phyloP scores from a whole-genome alignment of 371 early-diverging fungal genomes.

The Rhizopus sp. region DNA sequence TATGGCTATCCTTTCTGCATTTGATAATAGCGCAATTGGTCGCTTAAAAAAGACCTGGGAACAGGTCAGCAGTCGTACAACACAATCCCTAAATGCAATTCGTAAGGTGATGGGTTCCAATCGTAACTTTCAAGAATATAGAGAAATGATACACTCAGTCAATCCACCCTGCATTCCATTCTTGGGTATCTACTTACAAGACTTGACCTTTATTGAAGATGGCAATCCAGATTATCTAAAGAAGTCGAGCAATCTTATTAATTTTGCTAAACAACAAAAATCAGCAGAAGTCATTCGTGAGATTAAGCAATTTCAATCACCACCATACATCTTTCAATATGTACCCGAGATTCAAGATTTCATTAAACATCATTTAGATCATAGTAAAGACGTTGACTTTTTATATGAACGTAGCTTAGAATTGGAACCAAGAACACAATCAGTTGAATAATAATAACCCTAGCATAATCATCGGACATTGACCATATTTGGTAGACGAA shows the following conservation, averaged over 20 bases:
- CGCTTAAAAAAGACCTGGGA: conserved; percentile 93
- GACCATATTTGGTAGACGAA: conserved; percentile 2
- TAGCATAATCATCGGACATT: background rate
- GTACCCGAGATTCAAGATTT: conserved; percentile 84
- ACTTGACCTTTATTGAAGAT: conserved; percentile 93
- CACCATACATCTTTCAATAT: conserved; percentile 74
- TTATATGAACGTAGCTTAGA: conserved; percentile 69
- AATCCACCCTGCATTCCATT: conserved; percentile 94
- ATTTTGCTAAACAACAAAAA: conserved; percentile 89
- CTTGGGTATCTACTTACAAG: conserved; percentile 86
- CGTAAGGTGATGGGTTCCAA: conserved; percentile 76
- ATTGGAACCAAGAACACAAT: conserved; percentile 61
- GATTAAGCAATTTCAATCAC: conserved; percentile 89
- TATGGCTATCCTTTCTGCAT: conserved; percentile 87
- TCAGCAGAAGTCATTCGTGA: conserved; percentile 91
- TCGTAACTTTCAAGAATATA: conserved; percentile 85
- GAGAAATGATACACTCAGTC: conserved; percentile 80
- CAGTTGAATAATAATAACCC: no score
- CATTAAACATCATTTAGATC: conserved; percentile 64
- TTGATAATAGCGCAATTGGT: conserved; percentile 87
- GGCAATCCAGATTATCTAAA: conserved; percentile 82
- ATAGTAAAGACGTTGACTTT: conserved; percentile 64
- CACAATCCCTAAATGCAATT: conserved; percentile 50
- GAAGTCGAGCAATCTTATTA: conserved; percentile 70
- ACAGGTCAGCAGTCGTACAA: conserved; percentile 59